A percentile compares a stretch with the other conserved stretches of the same genome.
phyloP scores from a whole-genome alignment of 352 stramenopile species.

The Hyaloperonospora brassicae region DNA sequence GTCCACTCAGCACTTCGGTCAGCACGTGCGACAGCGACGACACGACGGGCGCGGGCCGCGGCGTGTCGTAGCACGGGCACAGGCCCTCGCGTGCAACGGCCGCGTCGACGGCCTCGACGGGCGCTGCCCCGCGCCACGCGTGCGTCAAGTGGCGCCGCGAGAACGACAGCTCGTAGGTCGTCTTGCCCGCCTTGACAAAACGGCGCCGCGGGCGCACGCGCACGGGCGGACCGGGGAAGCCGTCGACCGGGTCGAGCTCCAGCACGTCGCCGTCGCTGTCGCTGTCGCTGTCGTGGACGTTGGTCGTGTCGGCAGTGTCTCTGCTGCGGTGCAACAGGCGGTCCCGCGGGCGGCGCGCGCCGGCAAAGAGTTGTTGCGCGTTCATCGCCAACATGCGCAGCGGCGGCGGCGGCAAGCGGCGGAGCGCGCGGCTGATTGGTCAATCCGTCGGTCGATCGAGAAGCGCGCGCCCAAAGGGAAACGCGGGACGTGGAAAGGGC shows the following conservation, averaged over 20 bases:
- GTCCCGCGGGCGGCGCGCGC: conserved; percentile 11
- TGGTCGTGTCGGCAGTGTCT: conserved; percentile 2
- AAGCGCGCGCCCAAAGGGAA: no score
- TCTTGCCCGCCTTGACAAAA: conserved; percentile 44
- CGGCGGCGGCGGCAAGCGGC: no score
- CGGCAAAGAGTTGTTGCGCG: conserved; percentile 16
- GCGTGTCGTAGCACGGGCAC: conserved; percentile 7
- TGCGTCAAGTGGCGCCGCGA: conserved; percentile 19
- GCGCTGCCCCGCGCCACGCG: not conserved
- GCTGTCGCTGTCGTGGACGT: conserved; percentile 6
- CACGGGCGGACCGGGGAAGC: conserved; percentile 17
- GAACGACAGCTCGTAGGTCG: conserved; percentile 43
- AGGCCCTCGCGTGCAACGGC: not conserved
- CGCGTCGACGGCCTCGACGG: not conserved
- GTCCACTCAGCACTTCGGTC: conserved; percentile 39
- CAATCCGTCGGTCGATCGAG: no score
- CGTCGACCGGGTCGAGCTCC: conserved; percentile 23
- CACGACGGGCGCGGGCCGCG: conserved; percentile 12
- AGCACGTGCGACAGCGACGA: conserved; percentile 48
- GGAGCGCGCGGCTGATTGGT: no score
- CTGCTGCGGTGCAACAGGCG: conserved; percentile 1
- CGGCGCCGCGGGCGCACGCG: conserved; percentile 27
- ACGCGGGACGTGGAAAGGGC: no score
- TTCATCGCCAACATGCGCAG: conserved; percentile 26
- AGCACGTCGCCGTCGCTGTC: conserved; percentile 10